phyloP scores from a whole-genome alignment of 108 stramenopile species.

The Asterionellopsis glacialis region DNA sequence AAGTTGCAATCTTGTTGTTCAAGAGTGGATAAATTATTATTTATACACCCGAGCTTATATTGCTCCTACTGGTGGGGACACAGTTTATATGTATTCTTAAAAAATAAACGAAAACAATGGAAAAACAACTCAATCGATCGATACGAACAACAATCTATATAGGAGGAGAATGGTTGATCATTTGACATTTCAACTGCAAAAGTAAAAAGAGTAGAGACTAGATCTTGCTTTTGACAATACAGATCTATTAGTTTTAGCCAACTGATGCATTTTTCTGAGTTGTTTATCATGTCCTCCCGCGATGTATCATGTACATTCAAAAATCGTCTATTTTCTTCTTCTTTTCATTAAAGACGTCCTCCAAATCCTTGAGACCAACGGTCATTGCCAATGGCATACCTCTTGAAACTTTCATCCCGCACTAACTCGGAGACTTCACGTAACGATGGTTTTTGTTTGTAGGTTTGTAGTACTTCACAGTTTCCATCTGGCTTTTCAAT shows the following conservation, averaged over 20 bases:
- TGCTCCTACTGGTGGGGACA: no score
- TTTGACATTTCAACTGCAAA: no score
- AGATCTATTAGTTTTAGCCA: background rate
- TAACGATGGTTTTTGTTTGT: constrained; percentile 69
- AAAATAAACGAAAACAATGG: background rate
- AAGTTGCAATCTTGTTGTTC: constrained; percentile 98
- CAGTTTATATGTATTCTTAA: background rate
- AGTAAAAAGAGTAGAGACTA: no score
- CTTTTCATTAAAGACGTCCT: constrained; percentile 7
- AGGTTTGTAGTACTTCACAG: constrained; percentile 69
- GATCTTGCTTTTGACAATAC: background rate
- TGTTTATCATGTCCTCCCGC: background rate
- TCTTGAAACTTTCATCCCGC: constrained; percentile 77
- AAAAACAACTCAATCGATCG: no score
- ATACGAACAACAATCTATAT: no score
- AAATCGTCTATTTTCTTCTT: background rate
- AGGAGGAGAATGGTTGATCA: no score
- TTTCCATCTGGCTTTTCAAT: constrained; percentile 82
- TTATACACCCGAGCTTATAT: no score
- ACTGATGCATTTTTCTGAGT: background rate
- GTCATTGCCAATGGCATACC: constrained; percentile 87
- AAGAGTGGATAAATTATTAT: constrained; percentile 86
- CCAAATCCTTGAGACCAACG: constrained; percentile 58
- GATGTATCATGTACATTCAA: background rate
- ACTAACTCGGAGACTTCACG: constrained; percentile 72